Evolutionary conservation across 805 yeast genomes (phyloP).

Genomic region (Tetrapisispora nanseiensis): DNA sequence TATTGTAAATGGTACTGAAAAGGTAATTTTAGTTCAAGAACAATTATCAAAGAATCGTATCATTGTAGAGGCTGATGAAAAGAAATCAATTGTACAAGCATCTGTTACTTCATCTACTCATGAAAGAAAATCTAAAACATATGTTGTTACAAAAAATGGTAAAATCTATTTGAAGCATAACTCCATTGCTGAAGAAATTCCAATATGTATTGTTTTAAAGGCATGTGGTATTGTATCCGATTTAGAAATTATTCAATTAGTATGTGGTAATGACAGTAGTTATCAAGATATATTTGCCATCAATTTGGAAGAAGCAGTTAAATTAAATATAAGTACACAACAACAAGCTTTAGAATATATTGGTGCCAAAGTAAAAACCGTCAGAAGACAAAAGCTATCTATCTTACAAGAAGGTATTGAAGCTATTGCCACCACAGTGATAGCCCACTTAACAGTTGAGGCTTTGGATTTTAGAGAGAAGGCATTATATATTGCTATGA

Average conservation of each 20-base stretch:
- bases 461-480: conserved; percentile 86
- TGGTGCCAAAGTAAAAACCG: conserved; percentile 85
- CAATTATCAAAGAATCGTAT: conserved; percentile 95
- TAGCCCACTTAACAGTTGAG: conserved; percentile 85
- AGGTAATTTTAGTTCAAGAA: conserved; percentile 92
- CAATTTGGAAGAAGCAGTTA: conserved; percentile 89
- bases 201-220: conserved; percentile 83
- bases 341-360: conserved; percentile 87
- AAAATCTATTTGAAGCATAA: conserved; percentile 88
- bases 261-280: conserved; percentile 79
- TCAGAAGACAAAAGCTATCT: conserved; percentile 79
- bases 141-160: conserved; percentile 85
- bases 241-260: conserved; percentile 84
- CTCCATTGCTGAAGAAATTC: conserved; percentile 90
- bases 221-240: conserved; percentile 94
- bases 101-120: conserved; percentile 97
- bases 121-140: conserved; percentile 95
- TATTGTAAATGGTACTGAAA: conserved; percentile 95
- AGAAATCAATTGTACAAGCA: conserved; percentile 90
- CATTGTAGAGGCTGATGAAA: conserved; percentile 94
- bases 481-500: conserved; percentile 86
- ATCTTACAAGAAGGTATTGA: conserved; percentile 91
- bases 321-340: conserved; percentile 77
- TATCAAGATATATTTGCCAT: conserved; percentile 90
- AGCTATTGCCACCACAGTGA: conserved; percentile 89